phyloP scores from a whole-genome alignment of 305 asterid genomes.

The Rubia tinctorum region DNA sequence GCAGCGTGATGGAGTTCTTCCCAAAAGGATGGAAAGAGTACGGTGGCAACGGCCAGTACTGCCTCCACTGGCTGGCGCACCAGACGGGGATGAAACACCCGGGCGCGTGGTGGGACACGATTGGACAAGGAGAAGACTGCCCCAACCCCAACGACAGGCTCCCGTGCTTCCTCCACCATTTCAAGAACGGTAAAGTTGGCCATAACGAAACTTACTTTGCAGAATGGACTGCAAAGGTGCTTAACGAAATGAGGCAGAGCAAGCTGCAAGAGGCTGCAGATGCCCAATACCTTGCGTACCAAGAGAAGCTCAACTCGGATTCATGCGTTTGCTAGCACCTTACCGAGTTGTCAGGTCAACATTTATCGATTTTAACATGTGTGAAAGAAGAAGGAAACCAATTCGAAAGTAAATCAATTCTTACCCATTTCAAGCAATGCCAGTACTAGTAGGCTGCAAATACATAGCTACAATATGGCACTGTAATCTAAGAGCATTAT shows the following conservation, averaged over 20 bases:
- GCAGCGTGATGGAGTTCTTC: constrained; percentile 61
- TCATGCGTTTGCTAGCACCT: constrained; percentile 8
- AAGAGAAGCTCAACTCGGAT: constrained; percentile 14
- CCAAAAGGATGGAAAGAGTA: constrained; percentile 63
- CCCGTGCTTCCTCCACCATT: constrained; percentile 37
- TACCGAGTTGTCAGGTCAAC: neutral
- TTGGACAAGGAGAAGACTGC: constrained; percentile 32
- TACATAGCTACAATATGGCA: constrained; percentile 5
- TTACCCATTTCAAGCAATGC: neutral
- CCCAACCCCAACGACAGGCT: constrained; percentile 28
- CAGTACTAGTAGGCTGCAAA: neutral
- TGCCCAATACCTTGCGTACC: neutral
- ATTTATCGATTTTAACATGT: neutral
- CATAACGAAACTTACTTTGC: constrained; percentile 48
- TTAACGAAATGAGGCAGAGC: constrained; percentile 24
- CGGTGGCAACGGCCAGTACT: constrained; percentile 54
- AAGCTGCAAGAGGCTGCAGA: constrained; percentile 21
- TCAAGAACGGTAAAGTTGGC: constrained; percentile 46
- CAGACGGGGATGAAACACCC: constrained; percentile 53
- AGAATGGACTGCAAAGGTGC: constrained; percentile 45
- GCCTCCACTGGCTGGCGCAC: constrained; percentile 53
- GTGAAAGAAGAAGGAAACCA: neutral
- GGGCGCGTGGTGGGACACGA: constrained; percentile 54
- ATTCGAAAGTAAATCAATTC: neutral
- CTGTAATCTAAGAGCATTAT: neutral